phyloP scores from a whole-genome alignment of 106 monocot genomes.

The Phalaenopsis equestris region DNA sequence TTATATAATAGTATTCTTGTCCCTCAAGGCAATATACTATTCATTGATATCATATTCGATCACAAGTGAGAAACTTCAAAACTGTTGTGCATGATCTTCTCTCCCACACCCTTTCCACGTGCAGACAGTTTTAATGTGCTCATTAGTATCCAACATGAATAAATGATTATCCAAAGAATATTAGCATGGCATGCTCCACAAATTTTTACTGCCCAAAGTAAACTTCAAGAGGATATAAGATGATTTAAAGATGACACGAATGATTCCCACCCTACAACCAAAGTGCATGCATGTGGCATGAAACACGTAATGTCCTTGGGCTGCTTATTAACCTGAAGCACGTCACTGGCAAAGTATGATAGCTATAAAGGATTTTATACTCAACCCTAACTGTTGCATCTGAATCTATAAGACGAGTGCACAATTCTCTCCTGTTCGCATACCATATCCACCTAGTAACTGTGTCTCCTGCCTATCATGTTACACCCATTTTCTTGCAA shows the following conservation, averaged over 20 bases:
- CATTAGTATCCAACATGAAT: too few species aligned
- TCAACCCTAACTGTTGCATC: not conserved
- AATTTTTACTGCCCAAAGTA: not conserved
- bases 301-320: too few species aligned
- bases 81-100: too few species aligned
- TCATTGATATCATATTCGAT: too few species aligned
- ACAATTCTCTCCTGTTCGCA: not conserved
- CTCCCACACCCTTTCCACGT: too few species aligned
- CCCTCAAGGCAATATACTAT: too few species aligned
- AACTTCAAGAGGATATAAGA: not conserved
- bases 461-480: not conserved
- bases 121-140: too few species aligned
- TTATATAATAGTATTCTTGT: too few species aligned
- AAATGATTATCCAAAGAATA: not conserved
- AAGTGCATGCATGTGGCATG: not conserved
- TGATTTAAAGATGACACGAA: not conserved
- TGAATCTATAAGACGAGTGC: not conserved
- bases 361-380: not conserved
- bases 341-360: too few species aligned
- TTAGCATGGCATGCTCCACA: not conserved
- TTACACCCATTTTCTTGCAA: not conserved
- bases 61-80: too few species aligned
- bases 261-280: not conserved
- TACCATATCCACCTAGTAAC: not conserved
- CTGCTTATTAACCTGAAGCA: too few species aligned